phyloP scores from a whole-genome alignment of 140 eudicot genomes.

The Anethum foeniculum region DNA sequence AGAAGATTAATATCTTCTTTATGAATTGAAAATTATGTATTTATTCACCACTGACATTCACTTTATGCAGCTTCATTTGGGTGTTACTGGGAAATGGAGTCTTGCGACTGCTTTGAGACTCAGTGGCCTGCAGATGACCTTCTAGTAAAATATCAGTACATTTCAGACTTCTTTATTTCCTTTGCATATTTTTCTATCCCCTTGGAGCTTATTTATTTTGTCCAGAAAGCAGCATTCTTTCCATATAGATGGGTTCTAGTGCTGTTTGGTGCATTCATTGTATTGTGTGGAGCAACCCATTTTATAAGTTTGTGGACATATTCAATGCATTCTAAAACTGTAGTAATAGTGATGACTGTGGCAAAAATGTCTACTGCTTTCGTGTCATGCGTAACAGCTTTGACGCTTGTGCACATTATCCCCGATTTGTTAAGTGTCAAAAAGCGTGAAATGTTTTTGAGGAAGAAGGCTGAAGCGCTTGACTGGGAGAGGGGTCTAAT shows the following conservation, averaged over 20 bases:
- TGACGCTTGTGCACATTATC: slow-evolving; percentile 87
- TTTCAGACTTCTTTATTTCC: slow-evolving; percentile 94
- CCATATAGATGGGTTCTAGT: slow-evolving; percentile 97
- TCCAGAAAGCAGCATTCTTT: slow-evolving; percentile 86
- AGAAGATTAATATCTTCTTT: background rate
- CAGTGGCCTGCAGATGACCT: slow-evolving; percentile 89
- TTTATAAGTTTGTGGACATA: slow-evolving; percentile 85
- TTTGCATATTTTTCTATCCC: slow-evolving; percentile 98
- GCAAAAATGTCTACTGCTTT: slow-evolving; percentile 80
- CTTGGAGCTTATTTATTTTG: slow-evolving; percentile 81
- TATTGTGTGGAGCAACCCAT: slow-evolving; percentile 95
- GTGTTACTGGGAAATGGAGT: slow-evolving; percentile 46
- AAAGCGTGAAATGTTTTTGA: slow-evolving; percentile 70
- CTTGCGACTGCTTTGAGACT: slow-evolving; percentile 86
- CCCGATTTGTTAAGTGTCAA: slow-evolving; percentile 89
- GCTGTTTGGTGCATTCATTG: slow-evolving; percentile 96
- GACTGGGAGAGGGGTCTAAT: slow-evolving; percentile 93
- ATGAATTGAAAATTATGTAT: background rate
- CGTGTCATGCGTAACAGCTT: slow-evolving; percentile 87
- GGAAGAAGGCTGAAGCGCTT: slow-evolving; percentile 85
- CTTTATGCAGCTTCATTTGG: slow-evolving; percentile 30
- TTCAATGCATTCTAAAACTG: slow-evolving; percentile 59
- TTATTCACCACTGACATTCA: background rate
- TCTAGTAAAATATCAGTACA: slow-evolving; percentile 80
- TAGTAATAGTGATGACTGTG: slow-evolving; percentile 75